A percentile compares a stretch with the other conserved stretches of the same genome.
phyloP scores from a whole-genome alignment of 306 rosid species.

The Erythrophleum fordii region DNA sequence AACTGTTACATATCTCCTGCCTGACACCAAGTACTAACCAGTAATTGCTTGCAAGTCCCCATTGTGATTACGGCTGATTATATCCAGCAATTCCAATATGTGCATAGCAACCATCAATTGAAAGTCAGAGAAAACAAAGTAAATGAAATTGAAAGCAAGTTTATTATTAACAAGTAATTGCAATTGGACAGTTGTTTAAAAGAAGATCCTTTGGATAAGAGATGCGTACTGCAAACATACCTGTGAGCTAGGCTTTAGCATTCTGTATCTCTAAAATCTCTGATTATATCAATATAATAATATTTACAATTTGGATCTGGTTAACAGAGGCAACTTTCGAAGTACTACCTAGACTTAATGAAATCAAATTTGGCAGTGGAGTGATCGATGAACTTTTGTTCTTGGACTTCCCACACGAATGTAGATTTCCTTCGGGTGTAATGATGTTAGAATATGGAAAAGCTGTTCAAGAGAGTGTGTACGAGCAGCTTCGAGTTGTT shows the following conservation, averaged over 20 bases:
- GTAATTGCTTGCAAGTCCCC: background rate
- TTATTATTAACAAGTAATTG: background rate
- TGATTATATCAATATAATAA: conserved; percentile 30
- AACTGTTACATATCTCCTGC: background rate
- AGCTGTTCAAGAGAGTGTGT: conserved; percentile 95
- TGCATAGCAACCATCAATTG: conserved; percentile 1
- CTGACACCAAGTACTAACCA: background rate
- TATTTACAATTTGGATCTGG: conserved; percentile 37
- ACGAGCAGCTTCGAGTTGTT: conserved; percentile 98
- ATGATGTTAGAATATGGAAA: conserved; percentile 91
- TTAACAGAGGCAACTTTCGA: conserved; percentile 88
- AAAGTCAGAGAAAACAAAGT: background rate
- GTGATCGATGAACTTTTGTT: conserved; percentile 87
- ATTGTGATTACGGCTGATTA: background rate
- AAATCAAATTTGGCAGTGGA: conserved; percentile 94
- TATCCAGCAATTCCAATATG: background rate
- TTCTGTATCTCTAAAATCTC: conserved; percentile 6
- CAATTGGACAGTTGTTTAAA: background rate
- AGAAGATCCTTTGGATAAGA: background rate
- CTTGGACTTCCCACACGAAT: conserved; percentile 86
- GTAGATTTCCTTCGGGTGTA: conserved; percentile 68
- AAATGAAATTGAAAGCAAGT: background rate
- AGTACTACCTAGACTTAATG: conserved; percentile 91
- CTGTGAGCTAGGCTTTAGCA: background rate
- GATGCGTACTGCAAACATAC: background rate